phyloP scores from a whole-genome alignment of 495 filamentous ascomycete species.

The Neurospora sp. region DNA sequence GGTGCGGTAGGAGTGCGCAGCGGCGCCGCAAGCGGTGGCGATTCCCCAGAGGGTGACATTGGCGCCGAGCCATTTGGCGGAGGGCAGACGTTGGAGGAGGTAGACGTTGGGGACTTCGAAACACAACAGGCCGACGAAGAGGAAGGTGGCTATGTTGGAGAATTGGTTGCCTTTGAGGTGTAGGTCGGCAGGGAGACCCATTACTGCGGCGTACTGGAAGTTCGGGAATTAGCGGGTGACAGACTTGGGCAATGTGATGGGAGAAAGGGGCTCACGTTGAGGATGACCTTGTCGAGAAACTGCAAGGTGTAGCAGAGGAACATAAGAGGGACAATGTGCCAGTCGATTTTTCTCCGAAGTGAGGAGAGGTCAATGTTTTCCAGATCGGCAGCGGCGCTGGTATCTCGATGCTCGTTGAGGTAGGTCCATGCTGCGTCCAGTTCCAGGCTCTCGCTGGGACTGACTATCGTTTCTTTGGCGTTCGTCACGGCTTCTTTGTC shows the following conservation, averaged over 20 bases:
- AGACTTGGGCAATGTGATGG: not conserved
- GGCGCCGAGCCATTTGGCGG: conserved; percentile 44
- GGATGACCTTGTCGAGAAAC: conserved; percentile 56
- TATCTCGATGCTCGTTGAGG: too few species aligned
- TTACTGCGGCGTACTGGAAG: conserved; percentile 25
- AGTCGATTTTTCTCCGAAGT: conserved; percentile 28
- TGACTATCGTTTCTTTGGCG: too few species aligned
- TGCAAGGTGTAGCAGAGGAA: conserved; percentile 54
- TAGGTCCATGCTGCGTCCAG: too few species aligned
- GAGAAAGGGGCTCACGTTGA: conserved; percentile 33
- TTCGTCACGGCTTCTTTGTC: too few species aligned
- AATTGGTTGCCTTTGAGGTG: conserved; percentile 27
- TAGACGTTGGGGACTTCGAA: conserved; percentile 29
- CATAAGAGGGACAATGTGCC: conserved; percentile 38
- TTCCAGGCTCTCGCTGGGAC: too few species aligned
- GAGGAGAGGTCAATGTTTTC: not conserved
- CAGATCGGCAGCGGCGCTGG: too few species aligned
- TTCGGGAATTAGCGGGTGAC: not conserved
- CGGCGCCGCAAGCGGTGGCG: conserved; percentile 29
- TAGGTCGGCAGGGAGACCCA: conserved; percentile 24
- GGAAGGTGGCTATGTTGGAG: conserved; percentile 25
- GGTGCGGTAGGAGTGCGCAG: conserved; percentile 23
- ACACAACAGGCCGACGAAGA: conserved; percentile 22
- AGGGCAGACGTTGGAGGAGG: conserved; percentile 41
- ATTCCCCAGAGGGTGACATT: conserved; percentile 42